Evolutionary conservation across 306 rosid species (phyloP).

Genomic region (Quercus mongolica): DNA sequence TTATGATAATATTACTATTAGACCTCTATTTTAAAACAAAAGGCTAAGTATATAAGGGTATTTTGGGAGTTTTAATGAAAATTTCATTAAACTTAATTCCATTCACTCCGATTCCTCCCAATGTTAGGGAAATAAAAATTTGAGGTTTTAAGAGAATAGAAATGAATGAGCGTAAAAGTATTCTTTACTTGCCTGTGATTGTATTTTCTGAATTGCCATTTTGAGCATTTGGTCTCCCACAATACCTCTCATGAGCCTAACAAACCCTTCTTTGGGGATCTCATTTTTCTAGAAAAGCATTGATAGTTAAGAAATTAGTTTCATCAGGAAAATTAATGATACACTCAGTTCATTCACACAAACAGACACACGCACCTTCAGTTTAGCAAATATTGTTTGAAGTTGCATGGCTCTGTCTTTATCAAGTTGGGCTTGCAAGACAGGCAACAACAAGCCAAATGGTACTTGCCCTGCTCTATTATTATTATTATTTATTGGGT

Average conservation of each 20-base stretch:
- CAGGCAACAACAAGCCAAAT: slow-evolving; percentile 73
- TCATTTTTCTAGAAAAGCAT: slow-evolving; percentile 61
- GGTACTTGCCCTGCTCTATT: slow-evolving; percentile 66
- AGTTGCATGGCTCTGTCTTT: slow-evolving; percentile 84
- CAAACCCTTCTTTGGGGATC: slow-evolving; percentile 77
- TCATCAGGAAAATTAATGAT: slow-evolving; percentile 21
- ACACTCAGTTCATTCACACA: slow-evolving; percentile 14
- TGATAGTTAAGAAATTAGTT: slow-evolving; percentile 23
- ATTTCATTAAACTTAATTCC: too few relatives aligned
- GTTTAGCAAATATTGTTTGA: slow-evolving; percentile 59
- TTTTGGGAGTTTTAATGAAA: too few relatives aligned
- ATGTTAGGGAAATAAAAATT: too few relatives aligned
- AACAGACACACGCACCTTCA: slow-evolving; percentile 46
- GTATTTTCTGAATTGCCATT: slow-evolving; percentile 65
- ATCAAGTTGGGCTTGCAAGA: slow-evolving; percentile 76
- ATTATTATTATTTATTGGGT: slow-evolving; percentile 45
- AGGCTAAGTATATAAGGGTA: too few relatives aligned
- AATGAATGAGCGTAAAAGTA: background rate
- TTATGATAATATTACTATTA: too few relatives aligned
- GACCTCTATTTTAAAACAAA: too few relatives aligned
- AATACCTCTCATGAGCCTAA: slow-evolving; percentile 66
- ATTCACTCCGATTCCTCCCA: too few relatives aligned
- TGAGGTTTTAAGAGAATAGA: too few relatives aligned
- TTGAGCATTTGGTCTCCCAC: slow-evolving; percentile 93
- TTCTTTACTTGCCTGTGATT: slow-evolving; percentile 51